Evolutionary conservation across 352 stramenopile species (phyloP), one percentile per base, ranked within the genome.

Genomic region (Pythium vanterpoolii): DNA sequence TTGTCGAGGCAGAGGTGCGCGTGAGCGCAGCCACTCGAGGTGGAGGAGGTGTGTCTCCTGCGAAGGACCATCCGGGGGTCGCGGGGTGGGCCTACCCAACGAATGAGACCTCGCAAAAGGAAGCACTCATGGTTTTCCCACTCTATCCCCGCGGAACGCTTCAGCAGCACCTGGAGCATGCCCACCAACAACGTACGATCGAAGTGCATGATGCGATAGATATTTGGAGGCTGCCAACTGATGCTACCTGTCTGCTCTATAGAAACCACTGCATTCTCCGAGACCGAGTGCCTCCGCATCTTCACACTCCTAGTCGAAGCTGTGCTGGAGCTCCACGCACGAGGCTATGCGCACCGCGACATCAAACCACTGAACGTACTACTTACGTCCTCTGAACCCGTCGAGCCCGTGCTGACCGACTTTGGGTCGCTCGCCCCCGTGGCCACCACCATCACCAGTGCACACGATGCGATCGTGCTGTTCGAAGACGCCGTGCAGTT

Each of bases 401-500:
- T 74, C 11, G 71, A 78, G 47, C 76, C 81, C 14, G 57, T 94
- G 33, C 53, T 96, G 19, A 87, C 88, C 66, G 86, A 93, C 56
- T 91, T 96, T 57, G 83, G 85, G 24, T 91, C 80, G 5, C 61
- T 85, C 9, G 69, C 81, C 13, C 67, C 74, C 3, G 56, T 90
- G n/a, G 40, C 52, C 3, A 55, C 66, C 4, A 14, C 14, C 14
- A 42, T 93, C 43, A 47, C 24, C 26, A 73, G 54, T 10, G 44
- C 56, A 13, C 74, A 60, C 39, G 76, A 92, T 16, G 70, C 83
- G 11, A 50, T 88, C 18, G 54, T 60, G 18, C 36, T 97, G 13
- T 86, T 83, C n/a, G 94, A 98, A 43, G 58, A 83, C 11, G 92
- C 93, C 2, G 71, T 85, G 27, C 71, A 70, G 38, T 77, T 89